phyloP scores from a whole-genome alignment of 2,329 filamentous ascomycete species.

The Incumbomyces delicatus region DNA sequence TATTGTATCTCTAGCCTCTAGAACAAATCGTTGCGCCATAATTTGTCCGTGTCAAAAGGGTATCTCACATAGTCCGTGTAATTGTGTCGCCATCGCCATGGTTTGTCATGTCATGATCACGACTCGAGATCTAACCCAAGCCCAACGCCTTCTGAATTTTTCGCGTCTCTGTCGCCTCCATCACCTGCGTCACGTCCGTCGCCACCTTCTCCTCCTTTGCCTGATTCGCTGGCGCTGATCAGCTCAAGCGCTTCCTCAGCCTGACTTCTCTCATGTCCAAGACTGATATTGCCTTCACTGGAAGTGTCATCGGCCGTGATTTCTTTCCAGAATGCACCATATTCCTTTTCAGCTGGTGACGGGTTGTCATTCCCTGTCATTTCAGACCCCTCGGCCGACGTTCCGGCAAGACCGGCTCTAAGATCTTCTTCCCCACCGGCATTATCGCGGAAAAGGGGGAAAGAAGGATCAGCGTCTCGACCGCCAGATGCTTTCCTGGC shows the following conservation, averaged over 20 bases:
- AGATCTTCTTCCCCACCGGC: constrained; percentile 22
- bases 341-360: constrained; percentile 15
- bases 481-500: neutral
- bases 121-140: no score
- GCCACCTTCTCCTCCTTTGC: no score
- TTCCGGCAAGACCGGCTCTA: constrained; percentile 22
- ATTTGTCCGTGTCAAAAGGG: no score
- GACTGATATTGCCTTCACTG: constrained; percentile 13
- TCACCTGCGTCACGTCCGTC: no score
- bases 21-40: no score
- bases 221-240: constrained; percentile 18
- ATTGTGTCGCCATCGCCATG: no score
- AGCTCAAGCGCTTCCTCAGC: constrained; percentile 37
- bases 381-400: constrained; percentile 25
- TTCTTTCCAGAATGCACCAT: constrained; percentile 38
- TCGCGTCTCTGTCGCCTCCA: no score
- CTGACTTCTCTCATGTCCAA: constrained; percentile 33
- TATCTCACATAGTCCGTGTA: no score
- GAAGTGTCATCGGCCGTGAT: constrained; percentile 34
- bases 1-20: no score
- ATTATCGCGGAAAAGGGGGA: constrained; percentile 16
- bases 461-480: constrained; percentile 26
- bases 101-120: no score
- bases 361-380: constrained; percentile 27
- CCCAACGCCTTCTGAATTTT: no score